Conservation (phyloP, 2,329 filamentous ascomycete species). For the Didymella sp. region DNA sequence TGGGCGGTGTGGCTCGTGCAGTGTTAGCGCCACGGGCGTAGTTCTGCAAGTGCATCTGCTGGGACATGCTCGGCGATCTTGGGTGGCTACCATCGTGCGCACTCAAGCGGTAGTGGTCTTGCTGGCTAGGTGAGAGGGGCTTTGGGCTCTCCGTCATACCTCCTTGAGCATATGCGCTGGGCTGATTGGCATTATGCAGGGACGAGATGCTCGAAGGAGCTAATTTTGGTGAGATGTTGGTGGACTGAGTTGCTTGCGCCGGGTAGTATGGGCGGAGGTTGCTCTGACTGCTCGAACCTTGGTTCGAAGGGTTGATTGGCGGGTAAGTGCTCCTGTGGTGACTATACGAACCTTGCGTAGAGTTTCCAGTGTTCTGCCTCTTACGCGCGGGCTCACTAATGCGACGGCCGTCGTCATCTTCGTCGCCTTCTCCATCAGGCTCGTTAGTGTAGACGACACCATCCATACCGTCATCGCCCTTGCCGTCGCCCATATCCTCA, state of each 20-base stretch:
- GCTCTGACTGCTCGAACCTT: constrained; percentile 37
- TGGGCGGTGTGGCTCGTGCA: constrained; percentile 63
- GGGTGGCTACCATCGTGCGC: constrained; percentile 55
- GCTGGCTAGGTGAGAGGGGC: constrained; percentile 73
- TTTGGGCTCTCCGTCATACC: constrained; percentile 87
- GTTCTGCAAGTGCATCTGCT: constrained; percentile 70
- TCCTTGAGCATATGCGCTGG: constrained; percentile 73
- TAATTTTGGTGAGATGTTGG: constrained; percentile 49
- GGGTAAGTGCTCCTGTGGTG: constrained; percentile 79
- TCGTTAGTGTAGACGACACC: constrained; percentile 63
- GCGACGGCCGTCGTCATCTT: constrained; percentile 57
- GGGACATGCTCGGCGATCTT: constrained; percentile 69
- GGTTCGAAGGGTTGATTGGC: constrained; percentile 61
- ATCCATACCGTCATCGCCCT: constrained; percentile 66
- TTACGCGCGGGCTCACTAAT: constrained; percentile 77
- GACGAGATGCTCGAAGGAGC: constrained; percentile 48
- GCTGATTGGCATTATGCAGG: constrained; percentile 45
- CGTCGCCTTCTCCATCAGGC: constrained; percentile 68
- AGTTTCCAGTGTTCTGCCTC: constrained; percentile 67
- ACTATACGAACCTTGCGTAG: constrained; percentile 64
- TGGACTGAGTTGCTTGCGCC: constrained; percentile 46
- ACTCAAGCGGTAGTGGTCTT: constrained; percentile 62
- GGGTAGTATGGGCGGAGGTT: constrained; percentile 48
- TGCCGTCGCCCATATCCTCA: constrained; percentile 65
- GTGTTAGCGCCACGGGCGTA: constrained; percentile 62